Percentiles rank a stretch among this genome's conserved stretches.
Conservation (phyloP, 306 rosid species). For the Gillenia trifoliata region DNA sequence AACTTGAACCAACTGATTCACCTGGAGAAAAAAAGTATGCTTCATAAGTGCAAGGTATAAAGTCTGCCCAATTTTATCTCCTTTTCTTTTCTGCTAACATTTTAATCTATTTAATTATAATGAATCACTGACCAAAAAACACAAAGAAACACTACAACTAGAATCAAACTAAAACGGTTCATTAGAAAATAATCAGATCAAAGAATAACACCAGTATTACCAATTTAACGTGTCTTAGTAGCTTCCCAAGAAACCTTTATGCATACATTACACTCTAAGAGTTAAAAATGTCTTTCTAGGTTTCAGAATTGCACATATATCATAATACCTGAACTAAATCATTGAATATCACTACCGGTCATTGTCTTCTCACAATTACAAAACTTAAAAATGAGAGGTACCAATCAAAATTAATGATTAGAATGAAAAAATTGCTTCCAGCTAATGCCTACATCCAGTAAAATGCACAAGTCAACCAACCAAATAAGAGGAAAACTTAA, state of each 20-base stretch:
- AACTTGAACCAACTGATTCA: constrained; percentile 82
- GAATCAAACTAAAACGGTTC: not conserved
- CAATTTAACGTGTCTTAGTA: not conserved
- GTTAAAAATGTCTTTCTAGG: not conserved
- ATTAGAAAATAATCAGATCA: not conserved
- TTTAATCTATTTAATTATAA: not conserved
- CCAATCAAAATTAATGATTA: not conserved
- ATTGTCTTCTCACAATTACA: not conserved
- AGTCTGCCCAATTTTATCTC: not conserved
- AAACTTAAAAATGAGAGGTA: not conserved
- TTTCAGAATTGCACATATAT: not conserved
- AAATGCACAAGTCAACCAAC: not conserved
- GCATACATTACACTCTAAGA: not conserved
- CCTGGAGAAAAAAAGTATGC: constrained; percentile 42
- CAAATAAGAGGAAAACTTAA: not conserved
- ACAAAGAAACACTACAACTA: not conserved
- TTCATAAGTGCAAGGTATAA: not conserved
- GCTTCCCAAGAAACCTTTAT: not conserved
- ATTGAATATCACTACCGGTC: not conserved
- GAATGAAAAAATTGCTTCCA: not conserved
- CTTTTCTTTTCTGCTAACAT: not conserved
- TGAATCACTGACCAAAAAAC: not conserved
- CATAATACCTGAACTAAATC: not conserved
- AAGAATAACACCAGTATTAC: not conserved
- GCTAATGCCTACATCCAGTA: not conserved